Conservation (phyloP, 2,329 filamentous ascomycete species). For the Sporothrix schenckii region DNA sequence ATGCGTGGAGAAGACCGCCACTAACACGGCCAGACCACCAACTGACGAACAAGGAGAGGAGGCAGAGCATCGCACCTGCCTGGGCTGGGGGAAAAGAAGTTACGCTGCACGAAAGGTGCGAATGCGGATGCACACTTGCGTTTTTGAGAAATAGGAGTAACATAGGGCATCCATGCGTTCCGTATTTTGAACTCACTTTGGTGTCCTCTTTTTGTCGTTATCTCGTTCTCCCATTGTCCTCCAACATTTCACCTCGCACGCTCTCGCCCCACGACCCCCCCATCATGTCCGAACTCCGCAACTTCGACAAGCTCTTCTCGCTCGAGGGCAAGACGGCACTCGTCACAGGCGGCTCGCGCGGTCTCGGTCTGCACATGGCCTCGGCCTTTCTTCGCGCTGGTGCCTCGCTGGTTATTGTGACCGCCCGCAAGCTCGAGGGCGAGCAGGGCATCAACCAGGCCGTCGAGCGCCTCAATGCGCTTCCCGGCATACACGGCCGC, state of each 20-base stretch:
- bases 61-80: background rate
- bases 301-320: slow-evolving; percentile 40
- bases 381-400: slow-evolving; percentile 71
- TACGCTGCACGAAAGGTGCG: slow-evolving; percentile 5
- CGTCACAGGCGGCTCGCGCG: slow-evolving; percentile 51
- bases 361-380: slow-evolving; percentile 65
- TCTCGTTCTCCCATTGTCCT: background rate
- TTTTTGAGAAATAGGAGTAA: slow-evolving; percentile 3
- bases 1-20: slow-evolving; percentile 21
- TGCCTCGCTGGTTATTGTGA: slow-evolving; percentile 70
- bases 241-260: background rate
- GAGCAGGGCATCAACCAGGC: slow-evolving; percentile 66
- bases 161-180: background rate
- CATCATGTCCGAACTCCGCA: slow-evolving; percentile 41
- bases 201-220: background rate
- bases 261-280: background rate
- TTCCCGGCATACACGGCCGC: slow-evolving; percentile 59
- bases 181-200: background rate
- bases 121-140: background rate
- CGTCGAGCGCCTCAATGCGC: slow-evolving; percentile 64
- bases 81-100: slow-evolving; percentile 12
- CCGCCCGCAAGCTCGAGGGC: slow-evolving; percentile 68
- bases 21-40: slow-evolving; percentile 21
- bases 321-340: slow-evolving; percentile 39
- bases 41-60: background rate